Conservation (phyloP, 108 stramenopile genomes). For the Discostella stelligeroides region DNA sequence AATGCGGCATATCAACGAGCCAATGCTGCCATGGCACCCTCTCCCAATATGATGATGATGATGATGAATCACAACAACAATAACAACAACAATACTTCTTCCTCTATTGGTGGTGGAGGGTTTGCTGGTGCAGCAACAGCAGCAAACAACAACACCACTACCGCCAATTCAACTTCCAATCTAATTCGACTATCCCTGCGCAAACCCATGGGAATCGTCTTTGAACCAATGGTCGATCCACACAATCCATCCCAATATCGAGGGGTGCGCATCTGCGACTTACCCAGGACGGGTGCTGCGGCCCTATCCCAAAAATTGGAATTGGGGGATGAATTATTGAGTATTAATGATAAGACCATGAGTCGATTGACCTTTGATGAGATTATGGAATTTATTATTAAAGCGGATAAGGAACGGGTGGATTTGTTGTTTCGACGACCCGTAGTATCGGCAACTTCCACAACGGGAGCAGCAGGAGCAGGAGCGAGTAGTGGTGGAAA, state of each 20-base stretch:
- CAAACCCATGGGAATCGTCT: slow-evolving; percentile 92
- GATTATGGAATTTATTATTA: slow-evolving; percentile 92
- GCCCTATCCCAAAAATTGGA: slow-evolving; percentile 75
- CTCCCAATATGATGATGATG: too few species aligned
- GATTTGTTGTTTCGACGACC: slow-evolving; percentile 84
- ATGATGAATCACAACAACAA: too few species aligned
- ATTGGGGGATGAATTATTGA: slow-evolving; percentile 83
- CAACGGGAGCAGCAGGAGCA: too few species aligned
- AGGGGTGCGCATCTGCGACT: slow-evolving; percentile 85
- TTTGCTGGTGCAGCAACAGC: too few species aligned
- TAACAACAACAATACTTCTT: too few species aligned
- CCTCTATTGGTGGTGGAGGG: too few species aligned
- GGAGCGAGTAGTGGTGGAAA: slow-evolving; percentile 42
- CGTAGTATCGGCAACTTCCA: too few species aligned
- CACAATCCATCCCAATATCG: slow-evolving; percentile 60
- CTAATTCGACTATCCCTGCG: slow-evolving; percentile 79
- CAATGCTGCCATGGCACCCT: slow-evolving; percentile 7
- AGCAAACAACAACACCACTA: too few species aligned
- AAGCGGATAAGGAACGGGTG: slow-evolving; percentile 83
- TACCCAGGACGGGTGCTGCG: slow-evolving; percentile 86
- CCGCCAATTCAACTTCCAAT: slow-evolving; percentile 15
- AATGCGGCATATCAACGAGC: slow-evolving; percentile 6
- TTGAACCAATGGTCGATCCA: slow-evolving; percentile 88
- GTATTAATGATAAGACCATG: slow-evolving; percentile 88
- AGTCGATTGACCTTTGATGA: slow-evolving; percentile 84